phyloP scores from a whole-genome alignment of 1,139 yeast genomes.

The Candida tropicalis region DNA sequence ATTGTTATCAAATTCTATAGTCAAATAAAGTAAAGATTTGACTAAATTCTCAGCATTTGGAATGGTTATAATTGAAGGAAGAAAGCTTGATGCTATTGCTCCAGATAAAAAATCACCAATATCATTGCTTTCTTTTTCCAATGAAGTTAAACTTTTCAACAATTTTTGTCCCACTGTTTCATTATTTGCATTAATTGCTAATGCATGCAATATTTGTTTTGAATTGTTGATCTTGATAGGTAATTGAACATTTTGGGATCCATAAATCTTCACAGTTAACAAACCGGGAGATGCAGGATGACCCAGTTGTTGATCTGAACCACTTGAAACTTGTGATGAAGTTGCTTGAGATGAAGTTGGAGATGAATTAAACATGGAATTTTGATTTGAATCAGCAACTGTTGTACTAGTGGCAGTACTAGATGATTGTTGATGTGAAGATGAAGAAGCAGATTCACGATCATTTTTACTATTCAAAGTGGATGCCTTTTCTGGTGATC shows the following conservation, averaged over 20 bases:
- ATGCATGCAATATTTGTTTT: slow-evolving; percentile 52
- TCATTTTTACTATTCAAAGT: slow-evolving; percentile 3
- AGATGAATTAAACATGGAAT: slow-evolving; percentile 10
- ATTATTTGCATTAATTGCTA: slow-evolving; percentile 51
- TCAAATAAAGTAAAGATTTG: slow-evolving; percentile 64
- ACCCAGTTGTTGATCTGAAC: slow-evolving; percentile 9
- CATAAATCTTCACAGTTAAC: slow-evolving; percentile 68
- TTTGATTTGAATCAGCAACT: slow-evolving; percentile 9
- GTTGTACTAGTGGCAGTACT: slow-evolving; percentile 8
- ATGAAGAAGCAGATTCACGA: slow-evolving; percentile 9
- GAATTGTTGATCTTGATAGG: slow-evolving; percentile 63
- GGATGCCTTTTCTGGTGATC: slow-evolving; percentile 8
- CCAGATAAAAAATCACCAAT: slow-evolving; percentile 33
- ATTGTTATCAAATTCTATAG: slow-evolving; percentile 79
- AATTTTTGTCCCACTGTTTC: slow-evolving; percentile 41
- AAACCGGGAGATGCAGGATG: slow-evolving; percentile 56
- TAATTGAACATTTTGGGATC: slow-evolving; percentile 59
- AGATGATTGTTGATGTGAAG: slow-evolving; percentile 12
- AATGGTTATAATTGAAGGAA: slow-evolving; percentile 70
- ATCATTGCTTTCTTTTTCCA: slow-evolving; percentile 23
- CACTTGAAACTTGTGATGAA: slow-evolving; percentile 9
- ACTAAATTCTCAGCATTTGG: slow-evolving; percentile 51
- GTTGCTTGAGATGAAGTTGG: slow-evolving; percentile 14
- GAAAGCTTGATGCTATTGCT: slow-evolving; percentile 42
- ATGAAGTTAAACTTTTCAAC: slow-evolving; percentile 29